Base-by-base conservation (phyloP, 441 rosid species). In the Breynia disticha region DNA sequence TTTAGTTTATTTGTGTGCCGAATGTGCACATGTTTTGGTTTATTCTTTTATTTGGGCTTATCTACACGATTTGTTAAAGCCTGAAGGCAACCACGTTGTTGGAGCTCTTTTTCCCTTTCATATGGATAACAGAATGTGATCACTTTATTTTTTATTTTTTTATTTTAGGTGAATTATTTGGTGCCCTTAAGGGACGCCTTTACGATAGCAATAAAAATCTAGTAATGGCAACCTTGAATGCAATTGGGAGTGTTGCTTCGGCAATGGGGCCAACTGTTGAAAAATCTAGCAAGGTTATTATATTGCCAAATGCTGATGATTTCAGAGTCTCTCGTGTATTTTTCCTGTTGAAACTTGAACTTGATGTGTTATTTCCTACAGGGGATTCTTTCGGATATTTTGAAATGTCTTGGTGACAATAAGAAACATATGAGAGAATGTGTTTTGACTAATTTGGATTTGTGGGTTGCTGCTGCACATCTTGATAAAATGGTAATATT, bases 361-460 rank as follows among this genome's bases (percentile, higher is more conserved):
- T 45, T 52, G 43, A 48, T 18, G 50, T 46, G 41, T 71, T 59
- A 32, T n/a, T 60, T 60, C 50, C 62, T 69, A 59, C 87, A 95
- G 99, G 99, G 98, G 48, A 80, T 95, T 73, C 70, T 91, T 47
- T 79, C 79, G 4, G 99, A 95, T 75, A 72, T 95, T 72, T 66
- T 95, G 69, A 95, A 88, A 76, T 95, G 99, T 68, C 89, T 95
- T 50, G 83, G 97, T 62, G 99, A 95, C 78, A 95, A 88, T 65
- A 95, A 95, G 83, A 95, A 95, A 79, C 96, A 88, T 68, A 95
- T 95, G 99, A 84, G 99, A 65, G 99, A 95, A 72, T 83, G 98
- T 71, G 79, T 96, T 57, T 67, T 95, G 81, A 65, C 78, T 59
- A 70, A 87, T 16, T 72, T 95, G 52, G 99, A 91, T 82, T 77